Evolutionary conservation across 1,139 yeast species (phyloP).

Genomic region (Sugiyamaella sp.): DNA sequence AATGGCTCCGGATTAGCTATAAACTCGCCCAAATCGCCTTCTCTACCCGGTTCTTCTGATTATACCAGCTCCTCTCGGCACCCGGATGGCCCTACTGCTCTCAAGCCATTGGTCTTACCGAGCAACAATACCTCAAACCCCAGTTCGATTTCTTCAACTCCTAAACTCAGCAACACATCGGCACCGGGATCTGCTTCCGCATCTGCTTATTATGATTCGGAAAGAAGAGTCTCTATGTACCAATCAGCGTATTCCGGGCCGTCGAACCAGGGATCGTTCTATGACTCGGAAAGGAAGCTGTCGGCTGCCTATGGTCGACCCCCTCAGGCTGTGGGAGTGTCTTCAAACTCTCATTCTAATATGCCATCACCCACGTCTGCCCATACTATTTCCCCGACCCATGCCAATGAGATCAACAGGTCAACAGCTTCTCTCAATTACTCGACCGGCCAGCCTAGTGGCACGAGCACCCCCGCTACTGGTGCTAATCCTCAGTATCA

Average conservation of each 20-base stretch:
- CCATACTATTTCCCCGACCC: background rate
- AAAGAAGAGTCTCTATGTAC: background rate
- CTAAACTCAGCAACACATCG: background rate
- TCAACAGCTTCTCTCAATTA: background rate
- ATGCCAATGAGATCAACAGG: background rate
- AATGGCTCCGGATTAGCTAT: too few species aligned
- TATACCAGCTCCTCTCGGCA: background rate
- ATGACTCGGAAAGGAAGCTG: background rate
- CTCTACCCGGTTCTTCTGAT: slow-evolving; percentile 1
- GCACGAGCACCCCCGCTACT: background rate
- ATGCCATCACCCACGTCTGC: background rate
- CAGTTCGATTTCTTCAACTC: background rate
- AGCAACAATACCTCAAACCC: background rate
- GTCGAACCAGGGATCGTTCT: background rate
- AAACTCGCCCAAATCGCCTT: slow-evolving; percentile 1
- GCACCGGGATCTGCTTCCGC: slow-evolving; percentile 7
- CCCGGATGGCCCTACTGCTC: background rate
- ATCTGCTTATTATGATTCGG: background rate
- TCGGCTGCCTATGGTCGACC: background rate
- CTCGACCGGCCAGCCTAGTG: background rate
- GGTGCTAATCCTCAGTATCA: background rate
- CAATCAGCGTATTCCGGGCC: background rate
- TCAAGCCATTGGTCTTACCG: slow-evolving; percentile 11
- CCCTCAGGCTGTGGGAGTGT: background rate
- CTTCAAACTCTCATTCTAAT: background rate